These are phyloP conservation scores for Teunomyces atbi DNA, from an alignment of 805 yeast genomes.

Conservation along the genomic window DNA sequence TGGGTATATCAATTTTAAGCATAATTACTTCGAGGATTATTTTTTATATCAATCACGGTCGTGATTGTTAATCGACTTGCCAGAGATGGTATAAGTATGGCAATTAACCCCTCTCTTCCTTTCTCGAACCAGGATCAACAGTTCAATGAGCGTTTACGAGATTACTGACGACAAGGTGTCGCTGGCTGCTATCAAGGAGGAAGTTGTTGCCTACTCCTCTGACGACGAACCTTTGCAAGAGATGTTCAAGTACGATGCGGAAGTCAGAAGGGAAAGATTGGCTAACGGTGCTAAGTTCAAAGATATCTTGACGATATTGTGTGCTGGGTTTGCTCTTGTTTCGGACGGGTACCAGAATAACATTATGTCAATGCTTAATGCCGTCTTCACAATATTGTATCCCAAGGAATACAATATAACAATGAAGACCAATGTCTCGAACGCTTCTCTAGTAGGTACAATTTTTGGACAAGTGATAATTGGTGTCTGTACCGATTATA, in stretches of 20 bases:
- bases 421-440: slow-evolving; percentile 65
- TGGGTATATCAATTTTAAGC: neutral
- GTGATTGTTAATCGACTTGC: too few species aligned
- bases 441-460: slow-evolving; percentile 67
- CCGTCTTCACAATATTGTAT: slow-evolving; percentile 50
- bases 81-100: neutral
- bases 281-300: slow-evolving; percentile 21
- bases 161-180: neutral
- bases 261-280: slow-evolving; percentile 28
- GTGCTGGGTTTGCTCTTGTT: slow-evolving; percentile 73
- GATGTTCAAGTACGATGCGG: slow-evolving; percentile 32
- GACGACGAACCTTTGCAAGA: slow-evolving; percentile 5
- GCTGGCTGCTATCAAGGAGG: neutral
- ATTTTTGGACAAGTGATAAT: slow-evolving; percentile 67
- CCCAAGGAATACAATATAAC: slow-evolving; percentile 44
- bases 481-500: slow-evolving; percentile 63
- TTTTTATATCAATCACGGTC: too few species aligned
- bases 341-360: slow-evolving; percentile 79
- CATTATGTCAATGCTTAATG: slow-evolving; percentile 68
- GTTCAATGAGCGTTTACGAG: slow-evolving; percentile 1
- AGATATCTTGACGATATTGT: slow-evolving; percentile 47
- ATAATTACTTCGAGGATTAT: too few species aligned
- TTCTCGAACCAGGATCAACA: too few species aligned
- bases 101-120: too few species aligned
- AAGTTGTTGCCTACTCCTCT: slow-evolving; percentile 1